Percentiles rank a stretch among this genome's conserved stretches.
phyloP scores from a whole-genome alignment of 2,329 filamentous ascomycete genomes.

The Camillea tinctor region DNA sequence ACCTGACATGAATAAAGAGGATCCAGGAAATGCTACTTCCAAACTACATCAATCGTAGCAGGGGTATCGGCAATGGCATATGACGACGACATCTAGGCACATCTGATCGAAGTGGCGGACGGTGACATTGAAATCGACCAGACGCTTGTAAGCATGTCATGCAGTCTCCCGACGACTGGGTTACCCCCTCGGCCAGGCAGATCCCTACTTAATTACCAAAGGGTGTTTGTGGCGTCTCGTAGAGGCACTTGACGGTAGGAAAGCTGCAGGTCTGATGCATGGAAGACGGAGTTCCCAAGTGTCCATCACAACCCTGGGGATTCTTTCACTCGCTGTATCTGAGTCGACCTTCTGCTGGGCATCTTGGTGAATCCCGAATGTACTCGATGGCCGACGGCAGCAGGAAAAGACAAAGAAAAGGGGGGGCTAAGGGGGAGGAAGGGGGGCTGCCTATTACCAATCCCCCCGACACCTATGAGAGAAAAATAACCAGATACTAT shows the following conservation, averaged over 20 bases:
- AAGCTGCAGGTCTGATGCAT: slow-evolving; percentile 49
- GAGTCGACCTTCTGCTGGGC: neutral
- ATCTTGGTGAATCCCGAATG: neutral
- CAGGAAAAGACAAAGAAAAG: neutral
- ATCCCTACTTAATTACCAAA: slow-evolving; percentile 40
- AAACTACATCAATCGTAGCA: slow-evolving; percentile 15
- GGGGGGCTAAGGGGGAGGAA: too few species aligned
- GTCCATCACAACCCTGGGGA: neutral
- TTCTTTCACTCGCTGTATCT: neutral
- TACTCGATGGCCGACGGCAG: neutral
- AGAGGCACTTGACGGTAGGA: slow-evolving; percentile 45
- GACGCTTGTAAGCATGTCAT: slow-evolving; percentile 35
- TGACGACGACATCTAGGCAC: slow-evolving; percentile 23
- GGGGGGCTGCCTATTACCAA: neutral
- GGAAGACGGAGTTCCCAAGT: slow-evolving; percentile 35
- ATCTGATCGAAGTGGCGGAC: slow-evolving; percentile 34
- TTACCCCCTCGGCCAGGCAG: slow-evolving; percentile 35
- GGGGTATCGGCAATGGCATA: slow-evolving; percentile 23
- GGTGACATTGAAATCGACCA: slow-evolving; percentile 32
- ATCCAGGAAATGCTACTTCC: slow-evolving; percentile 6
- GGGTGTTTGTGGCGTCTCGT: slow-evolving; percentile 48
- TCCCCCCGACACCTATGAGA: too few species aligned
- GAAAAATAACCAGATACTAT: too few species aligned
- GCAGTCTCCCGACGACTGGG: slow-evolving; percentile 41
- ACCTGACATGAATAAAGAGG: slow-evolving; percentile 4